Evolutionary conservation across 805 yeast species (phyloP), one percentile per base, ranked within the genome.

Genomic region (Komagataella populi): DNA sequence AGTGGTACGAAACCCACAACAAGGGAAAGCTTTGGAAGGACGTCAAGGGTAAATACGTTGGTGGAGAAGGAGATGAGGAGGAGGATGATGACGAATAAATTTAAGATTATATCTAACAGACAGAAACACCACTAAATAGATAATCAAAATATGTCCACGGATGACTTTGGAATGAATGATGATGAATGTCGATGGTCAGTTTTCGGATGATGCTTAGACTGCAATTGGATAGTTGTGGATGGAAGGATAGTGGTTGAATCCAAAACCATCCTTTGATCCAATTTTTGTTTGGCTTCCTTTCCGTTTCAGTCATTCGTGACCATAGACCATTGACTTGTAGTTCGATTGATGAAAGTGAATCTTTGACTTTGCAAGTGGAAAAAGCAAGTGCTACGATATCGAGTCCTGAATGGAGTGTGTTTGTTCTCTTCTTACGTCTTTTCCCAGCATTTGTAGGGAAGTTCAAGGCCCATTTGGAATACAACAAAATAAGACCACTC

Each of bases 11-110:
- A 63, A 68, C 70, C 68, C 88, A 83, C 76, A 86, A 86, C 79
- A 78, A 74, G 66, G 95, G 93, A 60, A 86, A 85, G 72, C 80
- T 84, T 71, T 86, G 95, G 95, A 77, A 80, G 59, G 93, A 85
- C 61, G 80, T 86, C 61, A 84, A 80, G 70, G 72, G 73, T 51
- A 73, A 70, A 56, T 73, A 73, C 48, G 80, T 71, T 55, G 83
- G 78, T 62, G 77, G 71, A 54, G 80, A 68, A 51, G 86, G 73
- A 51, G 83, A 70, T 3, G 74, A 63, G 4, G 85, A 72, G 10
- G 87, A 77, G 43, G 87, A 80, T 55, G 83, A 75, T 22, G 77
- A 74, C 58, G 68, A 68, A 61, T 56, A 56, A 44, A 8, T 44
- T 45, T 47, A 47, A 45, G 47, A 23, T 7, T 18, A 18, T 30